Evolutionary conservation across 1,284 basidiomycete genomes (phyloP).

Genomic region (Phenoliferia sp.): DNA sequence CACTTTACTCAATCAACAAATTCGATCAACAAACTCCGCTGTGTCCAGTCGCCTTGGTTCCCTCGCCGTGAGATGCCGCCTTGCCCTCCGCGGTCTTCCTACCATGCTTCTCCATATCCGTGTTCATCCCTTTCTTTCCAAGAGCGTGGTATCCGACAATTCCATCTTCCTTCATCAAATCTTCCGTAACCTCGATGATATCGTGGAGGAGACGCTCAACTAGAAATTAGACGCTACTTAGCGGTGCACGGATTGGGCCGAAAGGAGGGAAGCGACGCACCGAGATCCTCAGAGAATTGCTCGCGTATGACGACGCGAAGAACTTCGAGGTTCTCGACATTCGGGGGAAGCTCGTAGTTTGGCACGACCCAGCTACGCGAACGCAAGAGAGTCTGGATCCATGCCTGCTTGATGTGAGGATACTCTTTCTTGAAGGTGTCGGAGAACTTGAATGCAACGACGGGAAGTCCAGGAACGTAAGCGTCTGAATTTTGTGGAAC

Average conservation of each 20-base stretch:
- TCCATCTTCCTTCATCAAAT: constrained; percentile 22
- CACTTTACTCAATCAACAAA: background rate
- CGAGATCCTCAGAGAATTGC: constrained; percentile 50
- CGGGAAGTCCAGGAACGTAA: constrained; percentile 76
- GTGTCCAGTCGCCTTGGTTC: constrained; percentile 15
- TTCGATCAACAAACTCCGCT: constrained; percentile 13
- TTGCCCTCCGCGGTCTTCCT: constrained; percentile 5
- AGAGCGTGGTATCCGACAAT: too few species aligned
- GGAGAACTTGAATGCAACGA: constrained; percentile 82
- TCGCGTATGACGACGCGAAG: constrained; percentile 82
- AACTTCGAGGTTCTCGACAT: constrained; percentile 65
- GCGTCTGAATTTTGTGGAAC: constrained; percentile 11
- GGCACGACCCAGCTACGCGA: constrained; percentile 81
- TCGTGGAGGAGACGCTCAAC: constrained; percentile 30
- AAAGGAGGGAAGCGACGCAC: background rate
- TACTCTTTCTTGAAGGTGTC: constrained; percentile 65
- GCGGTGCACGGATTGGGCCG: background rate
- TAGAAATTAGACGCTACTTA: background rate
- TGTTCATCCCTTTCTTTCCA: background rate
- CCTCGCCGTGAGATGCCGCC: constrained; percentile 24
- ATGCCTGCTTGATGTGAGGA: constrained; percentile 75
- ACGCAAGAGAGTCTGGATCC: constrained; percentile 78
- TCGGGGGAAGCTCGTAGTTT: constrained; percentile 52
- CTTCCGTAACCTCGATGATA: constrained; percentile 28
- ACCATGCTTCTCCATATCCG: background rate